Evolutionary conservation across 345 rosid species (phyloP), one percentile per base, ranked within the genome.

Genomic region (Schrenkiella parvula): DNA sequence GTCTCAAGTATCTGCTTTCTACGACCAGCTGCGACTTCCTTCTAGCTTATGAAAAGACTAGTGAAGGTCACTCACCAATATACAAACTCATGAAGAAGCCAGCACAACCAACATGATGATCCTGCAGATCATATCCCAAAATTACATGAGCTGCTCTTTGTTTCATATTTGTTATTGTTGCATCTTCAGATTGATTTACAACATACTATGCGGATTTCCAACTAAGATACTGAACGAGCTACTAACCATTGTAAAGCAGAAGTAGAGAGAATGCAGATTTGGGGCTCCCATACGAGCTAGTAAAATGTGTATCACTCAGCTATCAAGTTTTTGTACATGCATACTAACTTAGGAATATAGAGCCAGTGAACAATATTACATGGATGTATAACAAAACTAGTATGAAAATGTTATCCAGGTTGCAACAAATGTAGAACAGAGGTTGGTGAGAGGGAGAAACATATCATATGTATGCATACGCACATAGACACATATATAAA

Each of bases 251-350:
- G 84, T 19, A 90, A 68, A 17, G 87, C 29, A 52, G 90, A 58
- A 71, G 84, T 79, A 10, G 98, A 81, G 76, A 90, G 93, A 82
- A 90, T 47, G 72, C 69, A 64, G 79, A 92, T 78, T 18, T 82
- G 72, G 15, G 91, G 86, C 28, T 72, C 70, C 98, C 98, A 93
- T 68, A 87, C 92, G n/a, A n/a, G n/a, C n/a, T n/a, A n/a, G n/a
- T n/a, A n/a, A n/a, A n/a, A n/a, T n/a, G n/a, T n/a, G n/a, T n/a
- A n/a, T n/a, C n/a, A n/a, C n/a, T n/a, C n/a, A n/a, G n/a, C n/a
- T n/a, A n/a, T n/a, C n/a, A n/a, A n/a, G n/a, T n/a, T n/a, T n/a
- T n/a, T n/a, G n/a, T n/a, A 58, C 19, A 41, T 0, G 14, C 5
- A 38, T 26, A 26, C 15, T 15, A 44, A 52, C 53, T 41, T 41